Conservation (phyloP, 2,329 filamentous ascomycete genomes). For the Microthyrium microscopicum region DNA sequence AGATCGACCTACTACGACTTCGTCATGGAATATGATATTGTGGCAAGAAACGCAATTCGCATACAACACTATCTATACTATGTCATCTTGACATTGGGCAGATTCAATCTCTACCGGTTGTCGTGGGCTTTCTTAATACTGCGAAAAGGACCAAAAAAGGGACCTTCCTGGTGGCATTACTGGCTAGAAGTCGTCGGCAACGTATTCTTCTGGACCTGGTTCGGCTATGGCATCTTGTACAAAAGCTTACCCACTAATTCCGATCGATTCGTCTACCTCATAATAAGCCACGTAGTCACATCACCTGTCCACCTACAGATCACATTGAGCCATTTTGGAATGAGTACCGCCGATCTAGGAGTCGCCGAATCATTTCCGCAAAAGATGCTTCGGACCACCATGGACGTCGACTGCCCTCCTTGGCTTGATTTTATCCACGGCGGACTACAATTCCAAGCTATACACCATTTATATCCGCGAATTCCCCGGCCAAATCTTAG, state of each 20-base stretch:
- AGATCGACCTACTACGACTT: conserved; percentile 50
- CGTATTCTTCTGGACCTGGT: conserved; percentile 49
- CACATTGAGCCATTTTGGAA: conserved; percentile 56
- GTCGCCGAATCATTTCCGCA: conserved; percentile 50
- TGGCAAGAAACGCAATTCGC: conserved; percentile 40
- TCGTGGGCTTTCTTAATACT: conserved; percentile 49
- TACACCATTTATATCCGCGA: conserved; percentile 54
- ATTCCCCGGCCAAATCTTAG: conserved; percentile 53
- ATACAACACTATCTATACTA: conserved; percentile 55
- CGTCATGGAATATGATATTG: conserved; percentile 44
- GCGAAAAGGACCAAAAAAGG: conserved; percentile 36
- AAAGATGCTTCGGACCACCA: conserved; percentile 53
- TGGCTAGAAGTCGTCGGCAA: conserved; percentile 49
- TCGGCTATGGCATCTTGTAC: conserved; percentile 49
- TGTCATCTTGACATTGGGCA: conserved; percentile 47
- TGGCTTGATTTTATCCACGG: conserved; percentile 61
- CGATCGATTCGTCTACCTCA: conserved; percentile 42
- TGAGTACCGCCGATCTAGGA: conserved; percentile 49
- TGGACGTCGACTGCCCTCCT: conserved; percentile 56
- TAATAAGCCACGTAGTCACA: conserved; percentile 48
- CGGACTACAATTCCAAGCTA: conserved; percentile 55
- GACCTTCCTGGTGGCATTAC: conserved; percentile 50
- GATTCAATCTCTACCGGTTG: conserved; percentile 56
- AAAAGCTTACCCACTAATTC: conserved; percentile 40
- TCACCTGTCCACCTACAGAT: conserved; percentile 57